Evolutionary conservation across 371 early-diverging fungal species (phyloP).

Genomic region (Mucor velutinosus): DNA sequence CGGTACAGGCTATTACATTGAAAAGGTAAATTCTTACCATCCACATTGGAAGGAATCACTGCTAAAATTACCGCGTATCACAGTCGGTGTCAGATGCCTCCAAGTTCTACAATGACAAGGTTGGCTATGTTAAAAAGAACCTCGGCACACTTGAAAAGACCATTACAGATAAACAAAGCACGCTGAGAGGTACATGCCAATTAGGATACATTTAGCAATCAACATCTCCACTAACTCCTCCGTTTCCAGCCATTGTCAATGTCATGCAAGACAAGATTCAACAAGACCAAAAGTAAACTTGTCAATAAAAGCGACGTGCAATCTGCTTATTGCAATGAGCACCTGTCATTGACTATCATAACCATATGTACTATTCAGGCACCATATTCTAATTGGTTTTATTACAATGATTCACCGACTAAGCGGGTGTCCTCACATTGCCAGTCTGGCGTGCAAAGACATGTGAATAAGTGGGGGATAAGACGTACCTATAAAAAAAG

Average conservation of each 20-base stretch:
- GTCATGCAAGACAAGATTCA: constrained; percentile 60
- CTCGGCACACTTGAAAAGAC: constrained; percentile 77
- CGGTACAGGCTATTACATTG: constrained; percentile 95
- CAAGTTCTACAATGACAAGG: constrained; percentile 78
- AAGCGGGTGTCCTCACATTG: no score
- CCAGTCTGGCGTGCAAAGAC: no score
- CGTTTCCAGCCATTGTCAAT: constrained; percentile 43
- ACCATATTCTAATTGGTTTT: no score
- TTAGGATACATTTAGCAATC: neutral
- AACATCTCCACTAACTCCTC: neutral
- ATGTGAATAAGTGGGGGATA: no score
- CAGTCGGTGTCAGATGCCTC: constrained; percentile 75
- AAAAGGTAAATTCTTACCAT: constrained; percentile 65
- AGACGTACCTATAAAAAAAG: no score
- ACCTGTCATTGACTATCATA: neutral
- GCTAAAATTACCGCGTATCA: neutral
- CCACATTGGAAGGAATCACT: neutral
- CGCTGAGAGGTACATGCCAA: constrained; percentile 62
- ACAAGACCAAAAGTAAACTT: constrained; percentile 34
- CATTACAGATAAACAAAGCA: constrained; percentile 73
- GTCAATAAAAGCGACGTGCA: neutral
- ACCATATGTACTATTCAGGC: neutral
- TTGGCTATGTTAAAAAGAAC: constrained; percentile 73
- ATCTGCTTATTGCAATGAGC: neutral
- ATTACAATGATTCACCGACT: no score